Percentiles rank a stretch among this genome's conserved stretches.
Evolutionary conservation across 208 protist species (phyloP).

Genomic region (Leishmania tropica): DNA sequence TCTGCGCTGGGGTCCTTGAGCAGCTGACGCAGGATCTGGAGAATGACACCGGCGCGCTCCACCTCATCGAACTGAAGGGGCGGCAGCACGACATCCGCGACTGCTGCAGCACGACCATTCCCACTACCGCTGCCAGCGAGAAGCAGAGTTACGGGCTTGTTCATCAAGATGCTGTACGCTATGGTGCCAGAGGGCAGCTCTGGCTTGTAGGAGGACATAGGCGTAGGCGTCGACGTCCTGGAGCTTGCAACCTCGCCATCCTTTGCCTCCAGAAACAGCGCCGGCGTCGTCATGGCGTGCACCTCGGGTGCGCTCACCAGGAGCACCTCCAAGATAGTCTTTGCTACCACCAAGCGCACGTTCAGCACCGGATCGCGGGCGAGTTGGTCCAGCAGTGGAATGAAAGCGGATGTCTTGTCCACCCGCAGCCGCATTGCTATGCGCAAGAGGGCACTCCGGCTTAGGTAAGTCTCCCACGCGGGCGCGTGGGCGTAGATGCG

Average conservation of each 20-base stretch:
- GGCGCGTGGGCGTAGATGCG: slow-evolving; percentile 48
- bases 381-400: slow-evolving; percentile 76
- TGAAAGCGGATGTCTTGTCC: slow-evolving; percentile 64
- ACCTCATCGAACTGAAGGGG: slow-evolving; percentile 50
- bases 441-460: slow-evolving; percentile 65
- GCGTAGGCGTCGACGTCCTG: not conserved
- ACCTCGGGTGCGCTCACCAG: slow-evolving; percentile 22
- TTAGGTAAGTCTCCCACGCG: slow-evolving; percentile 78
- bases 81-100: slow-evolving; percentile 12
- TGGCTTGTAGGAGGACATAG: slow-evolving; percentile 7
- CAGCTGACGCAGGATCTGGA: slow-evolving; percentile 67
- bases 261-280: not conserved
- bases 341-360: slow-evolving; percentile 78
- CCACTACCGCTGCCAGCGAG: not conserved
- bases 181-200: slow-evolving; percentile 34
- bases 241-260: slow-evolving; percentile 7
- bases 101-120: not conserved
- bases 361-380: slow-evolving; percentile 76
- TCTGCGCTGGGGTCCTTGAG: slow-evolving; percentile 71
- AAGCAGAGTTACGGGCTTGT: slow-evolving; percentile 9
- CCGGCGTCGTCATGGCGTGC: not conserved
- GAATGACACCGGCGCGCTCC: slow-evolving; percentile 73
- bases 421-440: slow-evolving; percentile 71
- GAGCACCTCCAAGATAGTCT: slow-evolving; percentile 65
- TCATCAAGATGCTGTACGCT: slow-evolving; percentile 39